A percentile compares a stretch with the other conserved stretches of the same genome.
phyloP scores from a whole-genome alignment of 2,329 filamentous ascomycete genomes.

The Talaromyces sp. region DNA sequence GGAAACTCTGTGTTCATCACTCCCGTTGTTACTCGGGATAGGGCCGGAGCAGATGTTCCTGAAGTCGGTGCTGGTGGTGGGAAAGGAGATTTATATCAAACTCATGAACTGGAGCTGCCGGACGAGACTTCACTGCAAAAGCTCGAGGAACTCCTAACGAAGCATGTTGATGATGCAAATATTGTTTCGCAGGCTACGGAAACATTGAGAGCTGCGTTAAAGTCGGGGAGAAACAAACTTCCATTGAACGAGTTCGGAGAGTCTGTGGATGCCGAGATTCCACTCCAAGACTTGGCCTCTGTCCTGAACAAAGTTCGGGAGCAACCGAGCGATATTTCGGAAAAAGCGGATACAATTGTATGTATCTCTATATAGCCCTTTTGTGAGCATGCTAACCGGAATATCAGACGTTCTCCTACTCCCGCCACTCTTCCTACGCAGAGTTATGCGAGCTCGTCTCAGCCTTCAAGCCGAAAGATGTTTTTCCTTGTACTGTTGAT shows the following conservation, averaged over 20 bases:
- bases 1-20: constrained; percentile 65
- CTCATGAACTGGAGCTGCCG: constrained; percentile 60
- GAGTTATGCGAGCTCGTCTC: constrained; percentile 70
- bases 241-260: constrained; percentile 27
- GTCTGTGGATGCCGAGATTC: constrained; percentile 31
- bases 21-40: constrained; percentile 64
- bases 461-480: constrained; percentile 65
- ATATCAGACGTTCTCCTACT: constrained; percentile 67
- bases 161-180: constrained; percentile 28
- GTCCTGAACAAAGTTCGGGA: constrained; percentile 23
- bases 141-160: constrained; percentile 49
- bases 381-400: neutral
- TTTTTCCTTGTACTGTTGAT: constrained; percentile 78
- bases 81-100: constrained; percentile 65
- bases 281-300: constrained; percentile 30
- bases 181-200: constrained; percentile 24
- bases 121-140: constrained; percentile 45
- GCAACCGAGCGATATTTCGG: neutral
- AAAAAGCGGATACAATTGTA: constrained; percentile 28
- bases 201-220: constrained; percentile 27
- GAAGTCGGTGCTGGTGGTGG: constrained; percentile 78
- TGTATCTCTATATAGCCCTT: constrained; percentile 11
- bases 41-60: constrained; percentile 56
- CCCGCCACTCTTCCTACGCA: constrained; percentile 78
- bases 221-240: constrained; percentile 28